These are phyloP conservation scores for Colletotrichum neosansevieriae DNA, from an alignment of 2,329 filamentous ascomycete species.

Conservation along the genomic window DNA sequence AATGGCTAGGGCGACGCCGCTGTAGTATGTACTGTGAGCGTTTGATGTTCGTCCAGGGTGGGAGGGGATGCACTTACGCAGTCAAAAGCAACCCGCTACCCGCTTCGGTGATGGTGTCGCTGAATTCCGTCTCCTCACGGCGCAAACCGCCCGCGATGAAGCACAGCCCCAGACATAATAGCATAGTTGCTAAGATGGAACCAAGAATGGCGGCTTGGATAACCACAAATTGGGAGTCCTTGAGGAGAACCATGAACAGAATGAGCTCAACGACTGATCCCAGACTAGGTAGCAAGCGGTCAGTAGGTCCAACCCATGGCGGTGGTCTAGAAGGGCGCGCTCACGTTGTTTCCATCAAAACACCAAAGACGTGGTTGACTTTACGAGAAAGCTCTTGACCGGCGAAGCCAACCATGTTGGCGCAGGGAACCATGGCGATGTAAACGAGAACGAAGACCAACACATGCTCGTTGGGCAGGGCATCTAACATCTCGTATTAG, in stretches of 20 bases:
- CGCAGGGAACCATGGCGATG: conserved; percentile 81
- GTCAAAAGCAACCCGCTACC: conserved; percentile 82
- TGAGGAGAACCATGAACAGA: conserved; percentile 81
- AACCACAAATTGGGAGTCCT: conserved; percentile 69
- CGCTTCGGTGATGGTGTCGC: conserved; percentile 81
- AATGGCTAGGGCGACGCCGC: conserved; percentile 54
- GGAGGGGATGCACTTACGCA: conserved; percentile 68
- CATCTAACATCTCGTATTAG: conserved; percentile 5
- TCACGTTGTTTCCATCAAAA: conserved; percentile 70
- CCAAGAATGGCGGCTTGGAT: conserved; percentile 87
- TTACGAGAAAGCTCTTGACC: conserved; percentile 74
- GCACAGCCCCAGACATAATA: conserved; percentile 83
- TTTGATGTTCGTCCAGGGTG: conserved; percentile 24
- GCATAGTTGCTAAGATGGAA: conserved; percentile 83
- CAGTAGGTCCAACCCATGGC: conserved; percentile 41
- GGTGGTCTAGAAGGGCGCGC: conserved; percentile 41
- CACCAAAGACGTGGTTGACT: conserved; percentile 77
- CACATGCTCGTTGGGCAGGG: conserved; percentile 62
- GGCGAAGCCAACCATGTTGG: conserved; percentile 81
- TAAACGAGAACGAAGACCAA: conserved; percentile 79
- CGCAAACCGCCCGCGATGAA: conserved; percentile 82
- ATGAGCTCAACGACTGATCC: conserved; percentile 86
- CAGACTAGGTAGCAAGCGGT: conserved; percentile 55
- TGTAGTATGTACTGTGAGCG: conserved; percentile 35
- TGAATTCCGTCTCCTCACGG: conserved; percentile 77